Base-by-base conservation (phyloP, 108 stramenopile genomes). In the Pseudonitzschia multiseries region DNA sequence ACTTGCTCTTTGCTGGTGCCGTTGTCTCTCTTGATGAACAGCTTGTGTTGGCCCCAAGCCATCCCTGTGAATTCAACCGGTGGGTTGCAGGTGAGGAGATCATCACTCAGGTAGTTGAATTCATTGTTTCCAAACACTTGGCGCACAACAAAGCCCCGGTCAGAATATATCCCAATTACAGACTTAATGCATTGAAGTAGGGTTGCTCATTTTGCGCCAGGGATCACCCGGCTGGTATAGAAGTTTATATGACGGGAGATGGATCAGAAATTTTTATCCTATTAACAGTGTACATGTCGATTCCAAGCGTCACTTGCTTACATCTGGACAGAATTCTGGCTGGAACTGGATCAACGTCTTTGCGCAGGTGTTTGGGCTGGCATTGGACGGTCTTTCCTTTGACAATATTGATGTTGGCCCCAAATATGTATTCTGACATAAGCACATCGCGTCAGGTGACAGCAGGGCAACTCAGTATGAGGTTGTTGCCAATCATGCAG, bases 321-420 rank as follows among this genome's bases (percentile, higher is more conserved):
- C 24, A 56, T 18, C 20, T 18, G 54, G 12, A 18, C 54, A 18
- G 10, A 56, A 56, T 21, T 56, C 12, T 56, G 2, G 54, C 21
- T 20, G 20, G 54, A 8, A 56, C 54, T 56, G 24, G 15, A 8
- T 26, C 24, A 26, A 56, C 20, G 54, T 56, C 54, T 20, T 56
- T 18, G 9, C 54, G 10, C 0, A 18, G 12, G 24, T 26, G 21
- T 20, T 26, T 20, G 0, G 10, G 9, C 20, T 9, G 12, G 12
- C 54, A 18, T 56, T 56, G 54, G 54, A 56, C 54, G 20, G 54
- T 56, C 26, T 56, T 56, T 21, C 54, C 54, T 56, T 56, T 21
- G 0, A 56, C 20, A 0, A 26, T 26, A 20, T 56, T 21, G 1
- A 10, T 56, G 54, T 56, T 56, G 17, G 20, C 24, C 54, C 54